phyloP scores from a whole-genome alignment of 108 stramenopile species.

The Cyclostephanos tholiformis region DNA sequence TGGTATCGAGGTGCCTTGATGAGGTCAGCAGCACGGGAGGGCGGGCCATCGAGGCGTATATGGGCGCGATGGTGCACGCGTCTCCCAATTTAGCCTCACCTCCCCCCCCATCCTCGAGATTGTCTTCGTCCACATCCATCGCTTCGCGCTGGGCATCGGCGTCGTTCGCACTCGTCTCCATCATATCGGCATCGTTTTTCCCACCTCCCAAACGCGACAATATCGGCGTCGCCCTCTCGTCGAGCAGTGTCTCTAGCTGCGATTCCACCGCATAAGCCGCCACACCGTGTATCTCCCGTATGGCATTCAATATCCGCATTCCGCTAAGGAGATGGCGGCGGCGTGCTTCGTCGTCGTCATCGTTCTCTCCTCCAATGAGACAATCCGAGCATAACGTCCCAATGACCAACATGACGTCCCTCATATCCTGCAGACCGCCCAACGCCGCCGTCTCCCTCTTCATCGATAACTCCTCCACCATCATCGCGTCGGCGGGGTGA shows the following conservation, averaged over 20 bases:
- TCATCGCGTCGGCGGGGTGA: slow-evolving; percentile 10
- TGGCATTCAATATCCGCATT: slow-evolving; percentile 7
- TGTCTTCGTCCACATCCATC: slow-evolving; percentile 15
- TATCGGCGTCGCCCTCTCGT: slow-evolving; percentile 29
- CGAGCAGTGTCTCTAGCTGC: slow-evolving; percentile 45
- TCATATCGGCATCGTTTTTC: not conserved
- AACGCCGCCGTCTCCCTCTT: slow-evolving; percentile 36
- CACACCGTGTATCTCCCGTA: slow-evolving; percentile 24
- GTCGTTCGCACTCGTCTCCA: not conserved
- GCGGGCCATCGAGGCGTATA: slow-evolving; percentile 30
- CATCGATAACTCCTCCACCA: slow-evolving; percentile 33
- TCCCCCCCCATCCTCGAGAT: slow-evolving; percentile 7
- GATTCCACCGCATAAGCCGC: slow-evolving; percentile 42
- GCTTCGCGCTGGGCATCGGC: not conserved
- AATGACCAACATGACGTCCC: slow-evolving; percentile 32
- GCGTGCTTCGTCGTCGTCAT: not conserved
- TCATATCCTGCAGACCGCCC: slow-evolving; percentile 35
- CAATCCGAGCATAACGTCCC: slow-evolving; percentile 13
- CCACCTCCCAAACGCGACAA: slow-evolving; percentile 19
- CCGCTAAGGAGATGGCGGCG: slow-evolving; percentile 1
- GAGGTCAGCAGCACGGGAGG: slow-evolving; percentile 24
- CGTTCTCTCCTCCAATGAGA: not conserved
- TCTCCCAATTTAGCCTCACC: slow-evolving; percentile 2
- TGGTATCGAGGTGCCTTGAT: slow-evolving; percentile 32
- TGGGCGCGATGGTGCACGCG: slow-evolving; percentile 20